Evolutionary conservation across 2,329 filamentous ascomycete genomes (phyloP), one percentile per base, ranked within the genome.

Genomic region (Aspergillus sp.): DNA sequence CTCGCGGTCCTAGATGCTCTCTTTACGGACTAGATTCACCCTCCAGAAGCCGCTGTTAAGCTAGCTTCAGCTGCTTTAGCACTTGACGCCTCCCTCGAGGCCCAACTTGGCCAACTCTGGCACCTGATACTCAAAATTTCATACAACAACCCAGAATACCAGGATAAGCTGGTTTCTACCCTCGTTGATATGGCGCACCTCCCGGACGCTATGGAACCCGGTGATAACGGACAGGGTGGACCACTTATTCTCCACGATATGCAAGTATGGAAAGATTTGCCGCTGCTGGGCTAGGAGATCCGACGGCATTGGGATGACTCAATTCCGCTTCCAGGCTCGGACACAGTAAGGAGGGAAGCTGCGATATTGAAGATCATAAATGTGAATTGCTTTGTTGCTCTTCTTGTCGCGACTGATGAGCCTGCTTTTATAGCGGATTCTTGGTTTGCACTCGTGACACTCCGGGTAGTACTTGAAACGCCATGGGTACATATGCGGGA

Each of bases 261-360:
- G 56, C 33, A 35, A n/a, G 44, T 63, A 2, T 63, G 62, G 62
- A 54, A 44, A 19, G 57, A 61, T 23, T 24, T 63, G 2, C 62
- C 57, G 0, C 51, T 54, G 40, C 52, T 63, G 17, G 57, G 59
- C 19, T 62, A 57, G 59, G 23, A 45, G 52, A 11, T 39, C 60
- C 51, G 44, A 55, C 7, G 48, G 56, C 14, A 58, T 6, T 63
- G 60, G 61, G 56, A 63, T 45, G 19, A 19, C 33, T 56, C 6
- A 0, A 24, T 23, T 3, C 21, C 59, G 14, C 57, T 48, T 6
- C 7, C 31, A 3, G 19, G 24, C 27, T 14, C 2, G 4, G 45
- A 4, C n/a, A 4, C 39, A 6, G 55, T 43, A 11, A 31, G 27
- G 15, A 41, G 41, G 14, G 31, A 35, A 24, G 6, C 23, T 21